A percentile compares a stretch with the other conserved stretches of the same genome.
These are phyloP conservation scores for Talaromyces sp. DNA, from an alignment of 2,329 filamentous ascomycete genomes.

Conservation along the genomic window DNA sequence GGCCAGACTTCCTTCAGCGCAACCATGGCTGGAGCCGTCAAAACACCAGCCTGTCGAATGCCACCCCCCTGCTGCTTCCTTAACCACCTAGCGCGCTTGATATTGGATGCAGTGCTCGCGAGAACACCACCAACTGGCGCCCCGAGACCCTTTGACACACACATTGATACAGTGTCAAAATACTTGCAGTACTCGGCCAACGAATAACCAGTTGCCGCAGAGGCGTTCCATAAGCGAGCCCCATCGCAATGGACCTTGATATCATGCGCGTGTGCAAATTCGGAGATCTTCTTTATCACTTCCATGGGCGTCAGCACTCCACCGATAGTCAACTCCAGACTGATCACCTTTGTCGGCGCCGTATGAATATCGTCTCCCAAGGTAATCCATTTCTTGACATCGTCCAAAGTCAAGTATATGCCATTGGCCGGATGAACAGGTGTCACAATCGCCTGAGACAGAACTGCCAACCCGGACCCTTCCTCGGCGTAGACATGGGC, in stretches of 20 bases:
- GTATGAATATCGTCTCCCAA: constrained; percentile 63
- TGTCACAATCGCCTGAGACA: constrained; percentile 10
- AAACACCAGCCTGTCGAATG: constrained; percentile 14
- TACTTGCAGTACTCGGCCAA: constrained; percentile 8
- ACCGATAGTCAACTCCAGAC: constrained; percentile 11
- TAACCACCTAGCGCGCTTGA: constrained; percentile 8
- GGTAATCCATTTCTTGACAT: constrained; percentile 57
- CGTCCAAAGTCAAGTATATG: constrained; percentile 26
- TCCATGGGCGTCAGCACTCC: constrained; percentile 8
- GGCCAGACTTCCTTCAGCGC: constrained; percentile 19
- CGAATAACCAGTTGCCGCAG: constrained; percentile 5
- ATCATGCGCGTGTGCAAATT: constrained; percentile 7
- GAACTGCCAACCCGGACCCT: constrained; percentile 1
- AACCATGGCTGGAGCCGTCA: constrained; percentile 18
- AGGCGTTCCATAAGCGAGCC: constrained; percentile 8
- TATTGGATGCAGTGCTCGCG: neutral
- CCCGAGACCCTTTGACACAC: constrained; percentile 10
- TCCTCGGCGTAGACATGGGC: constrained; percentile 6
- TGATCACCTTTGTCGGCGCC: constrained; percentile 69
- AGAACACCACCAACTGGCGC: constrained; percentile 8
- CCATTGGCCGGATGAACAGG: constrained; percentile 8
- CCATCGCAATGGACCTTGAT: constrained; percentile 10
- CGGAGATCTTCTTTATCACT: constrained; percentile 7
- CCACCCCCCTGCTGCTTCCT: constrained; percentile 7
- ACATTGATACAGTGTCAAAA: constrained; percentile 9